These are phyloP conservation scores for Hygrophila difformis DNA, from an alignment of 257 asterid genomes.

Conservation along the genomic window DNA sequence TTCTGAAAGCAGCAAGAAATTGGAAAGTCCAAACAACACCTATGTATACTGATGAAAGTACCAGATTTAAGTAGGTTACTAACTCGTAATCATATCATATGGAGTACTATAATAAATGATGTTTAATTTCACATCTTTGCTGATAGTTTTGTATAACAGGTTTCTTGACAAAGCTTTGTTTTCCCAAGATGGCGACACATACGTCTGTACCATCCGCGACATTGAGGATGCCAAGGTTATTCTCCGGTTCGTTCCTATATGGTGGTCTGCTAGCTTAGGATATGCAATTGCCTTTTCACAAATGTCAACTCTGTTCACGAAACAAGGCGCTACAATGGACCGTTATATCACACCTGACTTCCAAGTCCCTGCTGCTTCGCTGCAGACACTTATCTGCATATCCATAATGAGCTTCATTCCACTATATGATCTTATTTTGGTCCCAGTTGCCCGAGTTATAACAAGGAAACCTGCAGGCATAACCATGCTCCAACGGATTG, in stretches of 20 bases:
- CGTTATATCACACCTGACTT: constrained; percentile 33
- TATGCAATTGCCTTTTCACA: constrained; percentile 42
- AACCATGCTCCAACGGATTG: constrained; percentile 46
- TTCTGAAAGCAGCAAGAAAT: constrained; percentile 20
- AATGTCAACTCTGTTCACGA: constrained; percentile 43
- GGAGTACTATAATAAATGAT: too few relatives aligned
- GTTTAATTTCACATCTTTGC: neutral
- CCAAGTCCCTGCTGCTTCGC: constrained; percentile 49
- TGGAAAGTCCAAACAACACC: constrained; percentile 4
- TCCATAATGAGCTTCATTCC: constrained; percentile 10
- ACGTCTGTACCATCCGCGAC: neutral
- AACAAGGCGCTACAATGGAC: constrained; percentile 58
- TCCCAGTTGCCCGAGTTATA: constrained; percentile 22
- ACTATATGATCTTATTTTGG: neutral
- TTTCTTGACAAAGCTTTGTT: constrained; percentile 18
- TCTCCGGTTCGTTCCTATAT: constrained; percentile 48
- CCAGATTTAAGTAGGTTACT: constrained; percentile 21
- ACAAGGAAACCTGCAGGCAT: constrained; percentile 45
- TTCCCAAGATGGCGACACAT: constrained; percentile 9
- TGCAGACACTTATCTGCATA: constrained; percentile 30
- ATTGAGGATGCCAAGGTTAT: constrained; percentile 38
- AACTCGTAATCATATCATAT: neutral
- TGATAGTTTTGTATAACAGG: constrained; percentile 12
- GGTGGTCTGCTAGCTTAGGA: constrained; percentile 42
- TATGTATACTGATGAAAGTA: constrained; percentile 13